Conservation (phyloP, 108 stramenopile genomes). For the Epithemia pelagica region DNA sequence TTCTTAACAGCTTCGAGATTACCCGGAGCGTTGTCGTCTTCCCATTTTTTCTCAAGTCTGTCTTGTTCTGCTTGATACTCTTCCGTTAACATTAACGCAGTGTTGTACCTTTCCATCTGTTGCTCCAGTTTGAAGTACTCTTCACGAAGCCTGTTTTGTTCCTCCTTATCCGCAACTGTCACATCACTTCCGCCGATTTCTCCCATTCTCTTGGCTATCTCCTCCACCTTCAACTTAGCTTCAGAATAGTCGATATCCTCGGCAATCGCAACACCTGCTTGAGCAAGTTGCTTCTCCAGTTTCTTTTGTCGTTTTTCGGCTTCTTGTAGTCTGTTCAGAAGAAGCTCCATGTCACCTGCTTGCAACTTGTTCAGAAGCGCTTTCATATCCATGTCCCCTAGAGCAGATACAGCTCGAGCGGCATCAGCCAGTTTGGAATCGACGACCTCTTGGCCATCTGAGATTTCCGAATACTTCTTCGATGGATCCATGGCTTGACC, state of each 20-base stretch:
- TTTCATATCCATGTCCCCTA: conserved; percentile 13
- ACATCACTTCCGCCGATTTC: conserved; percentile 53
- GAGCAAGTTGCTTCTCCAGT: conserved; percentile 43
- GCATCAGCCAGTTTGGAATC: conserved; percentile 7
- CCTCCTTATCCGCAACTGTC: conserved; percentile 43
- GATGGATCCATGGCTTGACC: neutral
- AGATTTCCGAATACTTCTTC: neutral
- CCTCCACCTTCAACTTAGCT: conserved; percentile 31
- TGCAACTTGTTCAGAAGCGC: conserved; percentile 10
- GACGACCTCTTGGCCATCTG: conserved; percentile 15
- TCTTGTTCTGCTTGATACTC: conserved; percentile 50
- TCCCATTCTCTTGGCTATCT: conserved; percentile 49
- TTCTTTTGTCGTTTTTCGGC: conserved; percentile 41
- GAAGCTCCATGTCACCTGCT: conserved; percentile 27
- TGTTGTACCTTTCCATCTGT: conserved; percentile 56
- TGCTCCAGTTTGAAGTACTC: conserved; percentile 62
- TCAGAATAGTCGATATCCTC: conserved; percentile 55
- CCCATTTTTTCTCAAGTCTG: conserved; percentile 44
- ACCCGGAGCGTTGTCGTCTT: conserved; percentile 28
- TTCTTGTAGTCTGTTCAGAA: conserved; percentile 30
- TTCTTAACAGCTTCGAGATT: conserved; percentile 45
- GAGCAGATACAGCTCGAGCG: conserved; percentile 15
- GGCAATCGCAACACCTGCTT: conserved; percentile 42
- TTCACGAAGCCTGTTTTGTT: conserved; percentile 43
- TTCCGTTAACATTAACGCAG: conserved; percentile 40